Evolutionary conservation across 2,329 filamentous ascomycete species (phyloP), one percentile per base, ranked within the genome.

Genomic region (Ilyonectria mors-panacis): DNA sequence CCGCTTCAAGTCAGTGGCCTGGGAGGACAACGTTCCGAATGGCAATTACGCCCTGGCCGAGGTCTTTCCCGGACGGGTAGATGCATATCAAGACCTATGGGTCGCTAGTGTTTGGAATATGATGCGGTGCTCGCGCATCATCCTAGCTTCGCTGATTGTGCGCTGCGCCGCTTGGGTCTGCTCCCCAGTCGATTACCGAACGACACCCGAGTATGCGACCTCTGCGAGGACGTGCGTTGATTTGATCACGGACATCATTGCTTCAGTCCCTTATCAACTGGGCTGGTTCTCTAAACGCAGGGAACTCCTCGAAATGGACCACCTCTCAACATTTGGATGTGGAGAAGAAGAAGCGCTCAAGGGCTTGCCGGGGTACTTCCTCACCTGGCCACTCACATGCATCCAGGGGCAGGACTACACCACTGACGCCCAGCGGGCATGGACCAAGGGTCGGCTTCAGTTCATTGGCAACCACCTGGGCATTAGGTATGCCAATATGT

Each of bases 91-190:
- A 23, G 88, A 91, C 76, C 81, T 90, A 50, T 90, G 85, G 83
- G 85, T 88, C 47, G 85, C 85, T n/a, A 86, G 83, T 65, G 80
- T 88, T 9, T 88, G 86, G 85, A 91, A 90, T 75, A 80, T 87
- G 78, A 80, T 84, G 66, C 82, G 88, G 17, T 83, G 86, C 17
- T 83, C 85, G 7, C 82, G 89, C 3, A 81, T 91, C 30, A 84
- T 88, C 59, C 81, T 91, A 26, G 84, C 85, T 3, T 85, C 87
- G 17, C 78, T 88, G 17, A 84, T 87, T 42, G 85, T 91, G 13
- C 86, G 89, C 7, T 90, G 88, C 72, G 85, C 86, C 7, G 89
- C 89, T 2, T 91, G 88, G 88, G 81, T 88, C 26, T 88, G 87
- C 75, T 82, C 85, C 9, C 89, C 89, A 0, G 84, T 88, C 9